Evolutionary conservation across 495 filamentous ascomycete species (phyloP).

Genomic region (Talaromyces wortmannii): DNA sequence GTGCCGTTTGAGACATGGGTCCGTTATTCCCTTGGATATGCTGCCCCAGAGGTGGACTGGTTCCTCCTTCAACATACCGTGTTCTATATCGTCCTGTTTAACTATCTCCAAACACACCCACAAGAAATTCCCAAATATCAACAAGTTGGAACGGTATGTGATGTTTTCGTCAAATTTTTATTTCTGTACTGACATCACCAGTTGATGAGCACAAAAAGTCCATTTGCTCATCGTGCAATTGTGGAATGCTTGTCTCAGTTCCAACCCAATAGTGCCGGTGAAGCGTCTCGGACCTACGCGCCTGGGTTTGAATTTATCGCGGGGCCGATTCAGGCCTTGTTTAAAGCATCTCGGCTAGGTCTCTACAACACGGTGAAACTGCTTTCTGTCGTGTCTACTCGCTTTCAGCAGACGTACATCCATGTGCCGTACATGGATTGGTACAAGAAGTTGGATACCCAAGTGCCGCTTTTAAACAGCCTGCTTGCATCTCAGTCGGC

Average conservation of each 20-base stretch:
- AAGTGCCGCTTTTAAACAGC: conserved; percentile 26
- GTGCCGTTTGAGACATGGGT: conserved; percentile 36
- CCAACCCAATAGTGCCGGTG: conserved; percentile 7
- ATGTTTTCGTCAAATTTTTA: background rate
- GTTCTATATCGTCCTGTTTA: conserved; percentile 27
- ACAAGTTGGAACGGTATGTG: conserved; percentile 29
- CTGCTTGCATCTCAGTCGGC: conserved; percentile 21
- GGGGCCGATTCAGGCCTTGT: conserved; percentile 28
- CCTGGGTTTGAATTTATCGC: conserved; percentile 33
- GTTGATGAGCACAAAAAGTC: conserved; percentile 28
- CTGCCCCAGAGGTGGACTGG: conserved; percentile 25
- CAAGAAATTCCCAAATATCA: conserved; percentile 24
- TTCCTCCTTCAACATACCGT: conserved; percentile 35
- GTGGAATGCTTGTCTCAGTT: conserved; percentile 18
- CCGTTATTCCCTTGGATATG: conserved; percentile 30
- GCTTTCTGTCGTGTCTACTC: conserved; percentile 23
- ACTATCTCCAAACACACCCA: conserved; percentile 25
- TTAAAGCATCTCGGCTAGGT: conserved; percentile 22
- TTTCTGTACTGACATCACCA: conserved; percentile 6
- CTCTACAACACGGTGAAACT: conserved; percentile 26
- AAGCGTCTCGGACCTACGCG: conserved; percentile 5
- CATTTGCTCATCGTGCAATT: conserved; percentile 33
- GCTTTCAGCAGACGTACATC: conserved; percentile 28
- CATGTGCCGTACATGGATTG: conserved; percentile 29
- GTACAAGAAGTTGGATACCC: conserved; percentile 22